Percentiles rank a stretch among this genome's conserved stretches.
Evolutionary conservation across 768 basidiomycete species (phyloP).

Genomic region (Mycena capillaripes): DNA sequence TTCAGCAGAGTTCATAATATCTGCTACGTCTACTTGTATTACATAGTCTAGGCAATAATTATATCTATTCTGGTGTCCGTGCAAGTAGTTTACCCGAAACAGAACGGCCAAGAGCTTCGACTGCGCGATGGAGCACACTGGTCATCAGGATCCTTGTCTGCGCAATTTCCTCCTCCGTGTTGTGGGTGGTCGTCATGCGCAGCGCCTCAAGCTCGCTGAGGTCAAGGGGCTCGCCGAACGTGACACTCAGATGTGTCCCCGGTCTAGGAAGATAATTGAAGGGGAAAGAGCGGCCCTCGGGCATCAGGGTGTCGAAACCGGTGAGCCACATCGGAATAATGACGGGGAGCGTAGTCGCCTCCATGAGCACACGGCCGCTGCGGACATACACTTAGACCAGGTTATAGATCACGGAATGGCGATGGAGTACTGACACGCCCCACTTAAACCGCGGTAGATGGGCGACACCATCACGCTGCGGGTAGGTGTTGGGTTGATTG

Average conservation of each 20-base stretch:
- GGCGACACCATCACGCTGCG: slow-evolving; percentile 56
- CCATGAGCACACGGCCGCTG: slow-evolving; percentile 88
- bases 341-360: slow-evolving; percentile 69
- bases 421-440: slow-evolving; percentile 82
- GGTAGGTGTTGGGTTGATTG: slow-evolving; percentile 76
- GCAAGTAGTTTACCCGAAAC: slow-evolving; percentile 58
- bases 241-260: slow-evolving; percentile 76
- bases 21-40: background rate
- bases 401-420: slow-evolving; percentile 15
- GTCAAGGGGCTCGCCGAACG: slow-evolving; percentile 84
- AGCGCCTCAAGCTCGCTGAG: slow-evolving; percentile 49
- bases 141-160: slow-evolving; percentile 68
- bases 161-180: slow-evolving; percentile 46
- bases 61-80: slow-evolving; percentile 31
- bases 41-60: background rate
- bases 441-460: slow-evolving; percentile 89
- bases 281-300: slow-evolving; percentile 84
- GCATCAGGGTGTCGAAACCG: slow-evolving; percentile 95
- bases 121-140: slow-evolving; percentile 63
- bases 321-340: slow-evolving; percentile 96
- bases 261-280: slow-evolving; percentile 78
- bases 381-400: slow-evolving; percentile 8
- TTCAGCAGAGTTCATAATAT: slow-evolving; percentile 20
- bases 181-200: slow-evolving; percentile 20
- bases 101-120: slow-evolving; percentile 66